A percentile compares a stretch with the other conserved stretches of the same genome.
phyloP scores from a whole-genome alignment of 2,329 filamentous ascomycete genomes.

The Fusarium sp. region DNA sequence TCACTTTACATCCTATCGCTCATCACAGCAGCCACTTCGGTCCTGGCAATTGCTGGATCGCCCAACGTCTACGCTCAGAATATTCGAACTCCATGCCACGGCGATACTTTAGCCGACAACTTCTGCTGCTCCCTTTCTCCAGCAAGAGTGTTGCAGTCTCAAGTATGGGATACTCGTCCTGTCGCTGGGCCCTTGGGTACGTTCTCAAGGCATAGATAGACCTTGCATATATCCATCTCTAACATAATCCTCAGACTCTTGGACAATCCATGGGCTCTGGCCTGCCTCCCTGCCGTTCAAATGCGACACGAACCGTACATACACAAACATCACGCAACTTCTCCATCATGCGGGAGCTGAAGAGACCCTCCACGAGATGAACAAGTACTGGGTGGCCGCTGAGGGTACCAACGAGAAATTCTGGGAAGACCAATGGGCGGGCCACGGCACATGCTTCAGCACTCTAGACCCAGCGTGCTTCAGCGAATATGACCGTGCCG shows the following conservation, averaged over 20 bases:
- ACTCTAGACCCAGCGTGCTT: slow-evolving; percentile 18
- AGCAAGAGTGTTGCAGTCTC: slow-evolving; percentile 13
- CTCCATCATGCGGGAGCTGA: slow-evolving; percentile 16
- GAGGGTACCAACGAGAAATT: slow-evolving; percentile 5
- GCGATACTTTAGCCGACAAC: not conserved
- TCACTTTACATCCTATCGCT: slow-evolving; percentile 11
- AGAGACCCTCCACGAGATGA: slow-evolving; percentile 9
- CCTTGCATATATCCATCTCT: not conserved
- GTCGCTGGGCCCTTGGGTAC: slow-evolving; percentile 13
- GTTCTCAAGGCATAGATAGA: fast-evolving
- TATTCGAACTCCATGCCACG: slow-evolving; percentile 8
- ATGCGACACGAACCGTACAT: slow-evolving; percentile 25
- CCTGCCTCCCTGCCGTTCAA: slow-evolving; percentile 10
- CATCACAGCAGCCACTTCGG: slow-evolving; percentile 13
- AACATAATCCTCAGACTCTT: slow-evolving; percentile 5
- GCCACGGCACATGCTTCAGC: slow-evolving; percentile 21
- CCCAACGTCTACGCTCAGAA: slow-evolving; percentile 13
- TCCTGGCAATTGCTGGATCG: slow-evolving; percentile 13
- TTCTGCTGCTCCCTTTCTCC: slow-evolving; percentile 20
- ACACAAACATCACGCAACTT: slow-evolving; percentile 26
- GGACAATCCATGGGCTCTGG: slow-evolving; percentile 19
- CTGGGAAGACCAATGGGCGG: slow-evolving; percentile 17
- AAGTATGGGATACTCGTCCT: slow-evolving; percentile 22
- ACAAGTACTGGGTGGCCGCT: slow-evolving; percentile 3
- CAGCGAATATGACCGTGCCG: slow-evolving; percentile 5